These are phyloP conservation scores for Fusarium irregulare DNA, from an alignment of 2,329 filamentous ascomycete species.

Conservation along the genomic window DNA sequence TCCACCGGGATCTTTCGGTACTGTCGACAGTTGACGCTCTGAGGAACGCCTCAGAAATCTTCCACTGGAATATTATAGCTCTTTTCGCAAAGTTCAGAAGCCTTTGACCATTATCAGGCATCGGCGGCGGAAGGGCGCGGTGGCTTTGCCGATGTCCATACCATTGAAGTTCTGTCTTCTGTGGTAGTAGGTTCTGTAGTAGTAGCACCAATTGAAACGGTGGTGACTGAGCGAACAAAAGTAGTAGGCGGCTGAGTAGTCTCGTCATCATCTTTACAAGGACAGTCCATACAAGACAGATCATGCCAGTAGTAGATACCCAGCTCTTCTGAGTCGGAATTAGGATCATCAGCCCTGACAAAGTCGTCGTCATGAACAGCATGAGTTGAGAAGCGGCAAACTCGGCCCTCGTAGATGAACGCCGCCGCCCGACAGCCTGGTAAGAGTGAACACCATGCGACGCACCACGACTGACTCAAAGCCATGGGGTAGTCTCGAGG, in stretches of 20 bases:
- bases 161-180: background rate
- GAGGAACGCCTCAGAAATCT: background rate
- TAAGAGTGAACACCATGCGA: slow-evolving; percentile 7
- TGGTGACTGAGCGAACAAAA: background rate
- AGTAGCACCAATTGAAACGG: background rate
- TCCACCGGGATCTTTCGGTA: background rate
- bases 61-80: background rate
- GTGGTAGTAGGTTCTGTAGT: background rate
- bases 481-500: slow-evolving; percentile 8
- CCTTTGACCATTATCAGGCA: background rate
- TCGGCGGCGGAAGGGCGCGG: background rate
- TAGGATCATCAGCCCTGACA: slow-evolving; percentile 7
- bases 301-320: slow-evolving; percentile 16
- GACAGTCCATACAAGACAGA: slow-evolving; percentile 10
- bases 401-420: background rate
- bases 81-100: background rate
- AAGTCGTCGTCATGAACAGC: slow-evolving; percentile 6
- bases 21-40: background rate
- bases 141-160: background rate
- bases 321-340: background rate
- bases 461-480: slow-evolving; percentile 14
- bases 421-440: slow-evolving; percentile 9
- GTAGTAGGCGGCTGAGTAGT: background rate
- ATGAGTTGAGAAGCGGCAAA: slow-evolving; percentile 7
- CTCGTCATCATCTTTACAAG: background rate